Evolutionary conservation across 2,329 filamentous ascomycete species (phyloP), one percentile per base, ranked within the genome.

Genomic region (Madurella mycetomatis): DNA sequence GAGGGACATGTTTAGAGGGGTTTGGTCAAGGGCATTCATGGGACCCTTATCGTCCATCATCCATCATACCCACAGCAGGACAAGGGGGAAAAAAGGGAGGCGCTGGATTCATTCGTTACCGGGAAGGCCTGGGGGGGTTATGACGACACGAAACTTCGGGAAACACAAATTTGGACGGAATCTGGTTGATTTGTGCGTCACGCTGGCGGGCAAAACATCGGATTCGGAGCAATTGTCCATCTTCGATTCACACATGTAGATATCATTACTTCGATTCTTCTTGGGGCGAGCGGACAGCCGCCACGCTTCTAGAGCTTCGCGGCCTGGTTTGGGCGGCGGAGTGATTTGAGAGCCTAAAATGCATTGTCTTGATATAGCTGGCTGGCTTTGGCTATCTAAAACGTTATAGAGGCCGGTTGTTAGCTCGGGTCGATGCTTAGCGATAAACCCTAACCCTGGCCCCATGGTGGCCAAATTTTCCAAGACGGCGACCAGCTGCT

Each of bases 191-290:
- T 15, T 37, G 34, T 4, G 11, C 17, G 34, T 19, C 34, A 16
- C 2, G 18, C 9, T 41, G 25, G 25, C 17, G 25, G 47, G 17
- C 4, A 30, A n/a, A 41, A 37, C 34, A 25, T 11, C 13, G 34
- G 34, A 15, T 37, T 37, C 34, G 4, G 34, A 37, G 34, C 34
- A 37, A 15, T 18, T 44, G 18, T 15, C 45, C 12, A 25, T 19
- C 13, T 4, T 34, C 47, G 25, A 25, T 60, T 60, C 53, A 40
- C 44, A 17, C 42, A 5, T 56, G 43, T 58, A 53, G 51, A 18
- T 58, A 51, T 8, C 7, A 37, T 48, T 45, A 19, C 18, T 58
- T 56, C 51, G 43, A 56, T 59, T 59, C 56, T 32, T 56, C n/a
- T 34, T 25, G 48, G 18, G 46, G 39, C n/a, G 18, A 25, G 42